Base-by-base conservation (phyloP, 495 filamentous ascomycete genomes). In the Hypomontagnella monticulosa region DNA sequence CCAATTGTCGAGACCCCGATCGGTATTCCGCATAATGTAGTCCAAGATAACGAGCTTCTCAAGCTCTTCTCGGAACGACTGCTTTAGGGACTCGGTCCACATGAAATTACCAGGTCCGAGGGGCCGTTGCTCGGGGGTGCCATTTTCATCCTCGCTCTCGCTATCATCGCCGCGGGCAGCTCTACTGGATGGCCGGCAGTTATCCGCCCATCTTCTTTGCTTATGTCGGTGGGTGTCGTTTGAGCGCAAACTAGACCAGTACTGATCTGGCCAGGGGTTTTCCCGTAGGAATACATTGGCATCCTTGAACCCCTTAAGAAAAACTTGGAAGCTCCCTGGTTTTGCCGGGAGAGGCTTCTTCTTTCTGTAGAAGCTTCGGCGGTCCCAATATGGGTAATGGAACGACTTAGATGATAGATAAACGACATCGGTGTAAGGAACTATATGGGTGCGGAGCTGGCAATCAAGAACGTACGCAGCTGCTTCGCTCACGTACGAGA, bases 1-100 rank as follows among this genome's bases (percentile, higher is more conserved):
- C 95, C 95, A 99, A 61, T 99, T 99, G 75, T 99, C 95, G 61
- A 97, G 79, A 9, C 95, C 95, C 76, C 95, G 85, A 74, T 99
- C 95, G 3, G 95, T 99, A 72, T 99, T 99, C 18, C 95, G 87
- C 95, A 99, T 99, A 49, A 99, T 96, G 68, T 99, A 99, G 76
- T 99, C 95, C 70, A 99, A 73, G 68, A 99, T 96, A 10, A 99
- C 95, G 9, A 99, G 81, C 77, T 98, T 99, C 77, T 99, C 95
- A 34, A 99, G 81, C 76, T 97, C 90, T 71, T 97, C 96, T 7
- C 95, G 82, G 76, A 99, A 98, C 0, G 90, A 88, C 76, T 97
- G 92, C 71, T 97, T 95, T 16, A 98, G 72, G 12, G 83, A 75
- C 16, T 96, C 92, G 1, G 93, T 97, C 95, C 95, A 99, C 71